These are phyloP conservation scores for Nannochloris sp. DNA, from an alignment of 139 green algal species.

Conservation along the genomic window DNA sequence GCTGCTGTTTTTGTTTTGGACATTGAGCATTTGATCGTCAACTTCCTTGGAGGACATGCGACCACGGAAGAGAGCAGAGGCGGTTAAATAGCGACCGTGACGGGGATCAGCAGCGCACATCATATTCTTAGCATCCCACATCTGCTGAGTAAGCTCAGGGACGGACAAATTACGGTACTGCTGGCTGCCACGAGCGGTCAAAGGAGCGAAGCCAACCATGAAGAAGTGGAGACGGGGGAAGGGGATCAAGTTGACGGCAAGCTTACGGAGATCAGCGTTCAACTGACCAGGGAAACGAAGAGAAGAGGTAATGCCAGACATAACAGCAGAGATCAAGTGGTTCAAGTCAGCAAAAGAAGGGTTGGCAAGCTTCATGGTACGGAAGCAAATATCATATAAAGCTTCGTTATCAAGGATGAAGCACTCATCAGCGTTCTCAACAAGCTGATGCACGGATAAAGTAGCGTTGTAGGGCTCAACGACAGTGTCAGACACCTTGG, in stretches of 20 bases:
- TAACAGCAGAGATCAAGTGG: conserved; percentile 90
- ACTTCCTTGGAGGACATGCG: conserved; percentile 86
- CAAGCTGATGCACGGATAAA: conserved; percentile 80
- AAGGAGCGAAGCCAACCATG: conserved; percentile 85
- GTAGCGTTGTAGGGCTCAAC: conserved; percentile 87
- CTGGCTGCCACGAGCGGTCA: conserved; percentile 86
- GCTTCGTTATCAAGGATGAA: conserved; percentile 96
- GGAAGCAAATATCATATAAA: conserved; percentile 98
- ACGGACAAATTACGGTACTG: conserved; percentile 88
- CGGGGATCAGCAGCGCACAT: conserved; percentile 94
- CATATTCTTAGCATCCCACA: conserved; percentile 99
- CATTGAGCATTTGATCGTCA: conserved; percentile 96
- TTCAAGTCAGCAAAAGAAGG: conserved; percentile 88
- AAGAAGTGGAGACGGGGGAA: conserved; percentile 97
- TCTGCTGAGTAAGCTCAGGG: conserved; percentile 90
- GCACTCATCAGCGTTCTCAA: conserved; percentile 95
- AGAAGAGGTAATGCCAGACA: conserved; percentile 87
- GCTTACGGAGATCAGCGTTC: conserved; percentile 87
- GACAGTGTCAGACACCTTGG: conserved; percentile 86
- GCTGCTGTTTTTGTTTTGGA: conserved; percentile 44
- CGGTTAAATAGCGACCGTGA: conserved; percentile 92
- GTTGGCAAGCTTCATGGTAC: conserved; percentile 92
- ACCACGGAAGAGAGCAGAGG: conserved; percentile 78
- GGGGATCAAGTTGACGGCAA: conserved; percentile 89
- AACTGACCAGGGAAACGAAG: conserved; percentile 92